Base-by-base conservation (phyloP, 2,329 filamentous ascomycete genomes). In the Penicillium sp. region DNA sequence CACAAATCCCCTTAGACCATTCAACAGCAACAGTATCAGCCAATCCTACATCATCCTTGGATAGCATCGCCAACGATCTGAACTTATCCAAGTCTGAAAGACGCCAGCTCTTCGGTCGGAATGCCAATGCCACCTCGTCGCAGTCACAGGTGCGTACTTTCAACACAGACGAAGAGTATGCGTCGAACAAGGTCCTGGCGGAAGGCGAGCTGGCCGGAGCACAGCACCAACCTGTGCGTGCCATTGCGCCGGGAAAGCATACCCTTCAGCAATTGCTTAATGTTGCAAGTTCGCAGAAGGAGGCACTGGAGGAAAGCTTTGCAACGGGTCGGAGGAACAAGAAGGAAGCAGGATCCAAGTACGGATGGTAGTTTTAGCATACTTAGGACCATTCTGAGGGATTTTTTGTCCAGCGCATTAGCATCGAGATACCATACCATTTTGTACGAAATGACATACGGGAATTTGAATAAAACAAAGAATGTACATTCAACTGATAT, bases 221-320 rank as follows among this genome's bases (percentile, higher is more conserved):
- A 51, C 83, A 85, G 47, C 89, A 95, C 75, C 92, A 93, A 67
- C 89, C 91, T 8, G 87, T 97, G 53, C 88, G 91, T 49, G 79
- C 87, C 2, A 88, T 96, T 69, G 87, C 90, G 25, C 89, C 91
- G 4, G 90, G 91, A 57, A 97, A 97, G 77, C 91, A 97, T 75
- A 95, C 84, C 67, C 79, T 97, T 72, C 87, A 88, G 69, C 91
- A 96, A 77, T 80, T 97, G 65, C 89, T 97, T 62, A 91, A 86
- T 73, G 88, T 88, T 58, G 92, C 90, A 26, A 85, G 85, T 63
- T 89, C 82, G 59, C 91, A 97, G 75, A 86, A 87, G 69, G 91
- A 96, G 11, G 91, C 91, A 2, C 77, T 97, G 62, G 91, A 97
- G 75, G 93, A 97, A 68, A 92, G 90, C 70, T 97, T 96, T 78